phyloP scores from a whole-genome alignment of 2,329 filamentous ascomycete genomes.

The Trichoderma oligosporum region DNA sequence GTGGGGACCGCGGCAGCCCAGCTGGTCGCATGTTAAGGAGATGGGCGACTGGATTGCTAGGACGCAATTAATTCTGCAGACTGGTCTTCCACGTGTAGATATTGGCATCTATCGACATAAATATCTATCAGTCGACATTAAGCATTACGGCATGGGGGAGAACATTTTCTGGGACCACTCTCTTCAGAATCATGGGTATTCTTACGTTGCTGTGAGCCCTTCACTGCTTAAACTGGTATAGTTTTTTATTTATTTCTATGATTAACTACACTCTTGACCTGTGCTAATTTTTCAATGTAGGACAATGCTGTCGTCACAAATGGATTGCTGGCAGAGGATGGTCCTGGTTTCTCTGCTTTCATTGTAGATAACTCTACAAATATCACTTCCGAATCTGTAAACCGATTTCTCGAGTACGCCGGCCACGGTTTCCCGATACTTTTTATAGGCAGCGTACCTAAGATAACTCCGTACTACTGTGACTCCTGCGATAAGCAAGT shows the following conservation, averaged over 20 bases:
- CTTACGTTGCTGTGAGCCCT: slow-evolving; percentile 10
- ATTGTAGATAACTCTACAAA: slow-evolving; percentile 7
- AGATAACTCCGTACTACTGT: slow-evolving; percentile 6
- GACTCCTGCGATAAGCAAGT: slow-evolving; percentile 1
- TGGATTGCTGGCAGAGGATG: neutral
- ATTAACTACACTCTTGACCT: neutral
- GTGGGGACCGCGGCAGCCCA: slow-evolving; percentile 7
- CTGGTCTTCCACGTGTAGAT: slow-evolving; percentile 1
- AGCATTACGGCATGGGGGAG: slow-evolving; percentile 1
- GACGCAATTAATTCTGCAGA: slow-evolving; percentile 3
- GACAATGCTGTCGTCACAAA: slow-evolving; percentile 1
- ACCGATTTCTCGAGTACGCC: neutral
- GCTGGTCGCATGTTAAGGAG: slow-evolving; percentile 3
- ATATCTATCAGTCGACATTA: slow-evolving; percentile 7
- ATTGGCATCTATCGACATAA: slow-evolving; percentile 10
- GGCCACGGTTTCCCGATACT: neutral
- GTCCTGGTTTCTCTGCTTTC: slow-evolving; percentile 4
- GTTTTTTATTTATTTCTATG: neutral
- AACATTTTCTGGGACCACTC: slow-evolving; percentile 7
- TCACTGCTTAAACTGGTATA: slow-evolving; percentile 2
- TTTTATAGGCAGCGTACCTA: neutral
- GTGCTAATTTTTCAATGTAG: neutral
- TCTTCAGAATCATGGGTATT: neutral
- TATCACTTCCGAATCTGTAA: neutral
- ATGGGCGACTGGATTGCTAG: slow-evolving; percentile 11